These are phyloP conservation scores for Fusarium compactum DNA, from an alignment of 2,329 filamentous ascomycete genomes.

Conservation along the genomic window DNA sequence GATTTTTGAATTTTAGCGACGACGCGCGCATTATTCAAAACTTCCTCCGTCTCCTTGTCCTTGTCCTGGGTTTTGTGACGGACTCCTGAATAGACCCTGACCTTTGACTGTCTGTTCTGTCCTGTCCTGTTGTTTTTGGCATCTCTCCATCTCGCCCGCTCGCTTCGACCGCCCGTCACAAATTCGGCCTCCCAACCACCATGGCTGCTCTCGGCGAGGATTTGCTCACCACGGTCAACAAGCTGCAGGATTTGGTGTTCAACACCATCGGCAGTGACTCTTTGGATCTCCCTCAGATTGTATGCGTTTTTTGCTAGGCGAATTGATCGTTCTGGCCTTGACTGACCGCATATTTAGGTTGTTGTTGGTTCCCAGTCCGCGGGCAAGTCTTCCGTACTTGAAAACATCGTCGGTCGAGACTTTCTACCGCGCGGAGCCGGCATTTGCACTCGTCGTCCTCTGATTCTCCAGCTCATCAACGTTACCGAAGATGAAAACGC, in stretches of 20 bases:
- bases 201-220: conserved; percentile 98
- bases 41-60: conserved; percentile 30
- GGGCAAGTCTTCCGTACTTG: conserved; percentile 97
- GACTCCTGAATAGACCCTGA: conserved; percentile 38
- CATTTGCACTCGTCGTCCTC: conserved; percentile 92
- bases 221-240: conserved; percentile 94
- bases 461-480: conserved; percentile 99
- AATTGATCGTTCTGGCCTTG: conserved; percentile 24
- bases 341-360: conserved; percentile 69
- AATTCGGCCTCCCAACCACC: conserved; percentile 46
- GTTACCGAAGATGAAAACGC: conserved; percentile 81
- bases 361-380: conserved; percentile 98
- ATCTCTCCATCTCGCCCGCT: conserved; percentile 18
- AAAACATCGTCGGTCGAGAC: conserved; percentile 98
- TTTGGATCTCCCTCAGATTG: conserved; percentile 96
- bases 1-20: conserved; percentile 44
- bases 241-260: conserved; percentile 98
- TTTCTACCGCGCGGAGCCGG: conserved; percentile 96
- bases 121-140: conserved; percentile 31
- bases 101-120: conserved; percentile 22
- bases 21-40: conserved; percentile 45
- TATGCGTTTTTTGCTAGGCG: conserved; percentile 61
- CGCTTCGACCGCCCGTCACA: conserved; percentile 22
- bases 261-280: conserved; percentile 99
- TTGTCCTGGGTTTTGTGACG: conserved; percentile 28